Base-by-base conservation (phyloP, 768 basidiomycete genomes). In the Hysterangium stoloniferum region DNA sequence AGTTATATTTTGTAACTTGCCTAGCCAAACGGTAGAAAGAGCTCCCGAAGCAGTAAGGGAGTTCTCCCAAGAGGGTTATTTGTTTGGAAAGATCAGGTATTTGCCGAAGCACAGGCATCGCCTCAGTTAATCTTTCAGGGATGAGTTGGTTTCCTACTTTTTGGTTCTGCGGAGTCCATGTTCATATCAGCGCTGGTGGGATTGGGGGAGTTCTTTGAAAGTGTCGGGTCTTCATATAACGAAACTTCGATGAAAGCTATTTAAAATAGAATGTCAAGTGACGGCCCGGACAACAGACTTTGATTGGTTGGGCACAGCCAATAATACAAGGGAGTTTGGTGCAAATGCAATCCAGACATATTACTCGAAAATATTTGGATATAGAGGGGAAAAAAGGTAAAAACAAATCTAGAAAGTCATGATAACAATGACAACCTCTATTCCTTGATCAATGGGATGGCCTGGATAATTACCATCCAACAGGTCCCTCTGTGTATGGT, bases 391-490 rank as follows among this genome's bases (percentile, higher is more conserved):
- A 7, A 37, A 37, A 3, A 37, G 7, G 7, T n/a, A 37, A 37
- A 3, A 37, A 3, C 5, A 7, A n/a, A 20, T 7, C n/a, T 3
- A n/a, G n/a, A 37, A 35, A 37, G 35, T n/a, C 20, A 37, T 37
- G 20, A 37, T 37, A 37, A 37, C n/a, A 20, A 37, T 37, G 20
- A n/a, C n/a, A 37, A n/a, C n/a, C n/a, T 35, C 34, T 15, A 44
- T 19, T 19, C 25, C 42, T 17, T 19, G 32, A 47, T 17, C n/a
- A 4, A 29, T n/a, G n/a, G n/a, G n/a, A n/a, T n/a, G n/a, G n/a
- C n/a, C n/a, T n/a, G n/a, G n/a, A 34, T 8, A 29, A n/a, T 72
- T 62, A 91, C 82, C 83, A 89, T 1, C 82, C 84, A 11, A 86
- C 80, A 22, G 86, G 82, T 4, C 75, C 76, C 5, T 77, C 74